A percentile compares a stretch with the other conserved stretches of the same genome.
These are phyloP conservation scores for Chlorella sp. DNA, from an alignment of 139 green algal genomes.

Conservation along the genomic window DNA sequence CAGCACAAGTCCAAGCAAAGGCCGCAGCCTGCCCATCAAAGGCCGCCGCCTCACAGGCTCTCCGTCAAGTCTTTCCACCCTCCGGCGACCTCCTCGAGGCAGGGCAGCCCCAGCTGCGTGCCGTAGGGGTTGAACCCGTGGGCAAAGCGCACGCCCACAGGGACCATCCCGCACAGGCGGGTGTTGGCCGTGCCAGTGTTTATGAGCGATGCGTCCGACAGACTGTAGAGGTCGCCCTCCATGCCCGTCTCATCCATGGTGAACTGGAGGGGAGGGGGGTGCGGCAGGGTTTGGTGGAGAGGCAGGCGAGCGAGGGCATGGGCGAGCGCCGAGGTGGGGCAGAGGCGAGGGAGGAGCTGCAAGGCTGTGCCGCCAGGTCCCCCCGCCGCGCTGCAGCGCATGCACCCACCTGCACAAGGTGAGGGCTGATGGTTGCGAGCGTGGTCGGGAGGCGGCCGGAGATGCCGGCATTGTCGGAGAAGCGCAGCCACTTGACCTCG, in stretches of 20 bases:
- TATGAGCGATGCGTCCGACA: conserved; percentile 27
- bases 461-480: conserved; percentile 10
- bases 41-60: background rate
- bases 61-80: conserved; percentile 23
- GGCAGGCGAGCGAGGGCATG: background rate
- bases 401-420: background rate
- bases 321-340: background rate
- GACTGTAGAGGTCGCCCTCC: conserved; percentile 38
- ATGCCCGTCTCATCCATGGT: conserved; percentile 37
- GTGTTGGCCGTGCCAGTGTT: conserved; percentile 33
- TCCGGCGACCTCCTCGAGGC: conserved; percentile 29
- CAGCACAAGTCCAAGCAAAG: too few species aligned
- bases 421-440: background rate
- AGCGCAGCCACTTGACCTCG: background rate
- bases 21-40: too few species aligned
- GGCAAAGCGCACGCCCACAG: conserved; percentile 37
- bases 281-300: background rate
- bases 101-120: conserved; percentile 48
- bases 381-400: background rate
- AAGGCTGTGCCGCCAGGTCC: background rate
- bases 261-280: conserved; percentile 1
- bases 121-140: conserved; percentile 47
- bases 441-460: background rate
- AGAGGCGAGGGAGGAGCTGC: background rate
- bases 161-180: conserved; percentile 54